These are phyloP conservation scores for Pseudogymnoascus sp. DNA, from an alignment of 2,329 filamentous ascomycete species.

Conservation along the genomic window DNA sequence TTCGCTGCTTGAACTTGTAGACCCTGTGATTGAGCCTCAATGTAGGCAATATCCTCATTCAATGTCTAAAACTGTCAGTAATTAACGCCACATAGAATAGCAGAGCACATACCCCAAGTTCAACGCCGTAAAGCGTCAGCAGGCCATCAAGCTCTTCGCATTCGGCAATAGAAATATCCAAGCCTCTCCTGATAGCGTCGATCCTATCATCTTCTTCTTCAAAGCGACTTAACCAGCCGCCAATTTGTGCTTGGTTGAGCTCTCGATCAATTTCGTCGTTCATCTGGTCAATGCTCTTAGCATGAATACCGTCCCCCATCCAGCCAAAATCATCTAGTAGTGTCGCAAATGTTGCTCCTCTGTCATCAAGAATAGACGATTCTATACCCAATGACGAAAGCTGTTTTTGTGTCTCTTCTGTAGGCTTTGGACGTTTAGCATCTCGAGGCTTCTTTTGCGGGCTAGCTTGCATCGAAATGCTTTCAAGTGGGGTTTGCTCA, in stretches of 20 bases:
- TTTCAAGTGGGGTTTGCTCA: conserved; percentile 24
- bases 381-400: conserved; percentile 59
- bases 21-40: conserved; percentile 94
- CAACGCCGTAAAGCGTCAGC: conserved; percentile 87
- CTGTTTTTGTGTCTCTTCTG: conserved; percentile 28
- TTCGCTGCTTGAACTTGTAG: conserved; percentile 95
- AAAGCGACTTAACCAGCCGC: conserved; percentile 78
- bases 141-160: conserved; percentile 95
- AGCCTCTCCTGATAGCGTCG: conserved; percentile 72
- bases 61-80: conserved; percentile 54
- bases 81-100: conserved; percentile 11
- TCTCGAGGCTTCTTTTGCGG: conserved; percentile 12
- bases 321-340: conserved; percentile 83
- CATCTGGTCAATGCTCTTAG: conserved; percentile 69
- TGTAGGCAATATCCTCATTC: conserved; percentile 92
- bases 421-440: conserved; percentile 22
- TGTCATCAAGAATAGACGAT: conserved; percentile 62
- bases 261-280: conserved; percentile 79
- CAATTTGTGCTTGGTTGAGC: conserved; percentile 82
- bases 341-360: conserved; percentile 70
- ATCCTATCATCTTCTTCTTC: conserved; percentile 86
- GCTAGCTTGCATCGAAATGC: conserved; percentile 30
- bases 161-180: conserved; percentile 85
- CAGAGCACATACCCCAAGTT: conserved; percentile 63
- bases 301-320: conserved; percentile 68